Evolutionary conservation across 176 grass and related monocot genomes (phyloP).

Genomic region (Tillandsia fasciculata): DNA sequence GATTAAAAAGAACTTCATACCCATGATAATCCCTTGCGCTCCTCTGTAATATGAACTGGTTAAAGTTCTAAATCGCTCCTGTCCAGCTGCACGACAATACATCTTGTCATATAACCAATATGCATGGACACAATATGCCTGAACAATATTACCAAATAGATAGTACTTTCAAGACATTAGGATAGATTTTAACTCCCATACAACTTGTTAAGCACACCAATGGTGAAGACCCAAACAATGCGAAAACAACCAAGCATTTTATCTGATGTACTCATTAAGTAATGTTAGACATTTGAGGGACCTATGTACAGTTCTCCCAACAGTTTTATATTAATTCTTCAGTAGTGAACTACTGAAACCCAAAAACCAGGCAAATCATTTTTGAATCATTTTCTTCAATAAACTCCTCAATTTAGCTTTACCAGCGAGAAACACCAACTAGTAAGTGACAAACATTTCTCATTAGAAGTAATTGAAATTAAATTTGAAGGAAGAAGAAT

Average conservation of each 20-base stretch:
- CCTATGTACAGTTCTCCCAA: too few relatives aligned
- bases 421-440: not conserved
- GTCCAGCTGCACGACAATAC: conserved; percentile 56
- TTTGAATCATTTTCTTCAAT: too few relatives aligned
- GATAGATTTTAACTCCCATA: not conserved
- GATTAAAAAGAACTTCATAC: conserved; percentile 36
- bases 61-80: conserved; percentile 83
- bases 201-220: too few relatives aligned
- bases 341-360: too few relatives aligned
- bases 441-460: not conserved
- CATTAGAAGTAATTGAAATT: not conserved
- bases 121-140: not conserved
- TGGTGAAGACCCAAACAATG: too few relatives aligned
- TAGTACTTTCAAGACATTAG: not conserved
- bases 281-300: too few relatives aligned
- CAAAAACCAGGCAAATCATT: too few relatives aligned
- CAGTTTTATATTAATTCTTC: too few relatives aligned
- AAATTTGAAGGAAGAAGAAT: not conserved
- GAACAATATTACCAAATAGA: not conserved
- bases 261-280: too few relatives aligned
- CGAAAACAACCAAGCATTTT: too few relatives aligned
- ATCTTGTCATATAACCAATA: not conserved
- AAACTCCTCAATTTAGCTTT: too few relatives aligned
- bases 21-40: conserved; percentile 88
- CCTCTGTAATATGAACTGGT: conserved; percentile 97